Evolutionary conservation across 1,139 yeast genomes (phyloP).

Genomic region (Pneumocystis sp.): DNA sequence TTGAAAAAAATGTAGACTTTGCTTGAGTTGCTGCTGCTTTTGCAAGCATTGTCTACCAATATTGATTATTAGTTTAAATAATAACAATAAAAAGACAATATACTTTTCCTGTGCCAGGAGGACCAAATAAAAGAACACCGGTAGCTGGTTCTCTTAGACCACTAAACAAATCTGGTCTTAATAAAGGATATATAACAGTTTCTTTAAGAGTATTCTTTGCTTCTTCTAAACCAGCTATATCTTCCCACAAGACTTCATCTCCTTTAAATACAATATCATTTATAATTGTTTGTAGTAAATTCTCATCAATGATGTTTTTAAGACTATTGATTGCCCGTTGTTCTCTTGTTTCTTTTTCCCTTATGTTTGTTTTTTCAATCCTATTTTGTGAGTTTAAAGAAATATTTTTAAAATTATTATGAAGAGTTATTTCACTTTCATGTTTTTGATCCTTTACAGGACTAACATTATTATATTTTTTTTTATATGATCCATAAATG

Average conservation of each 20-base stretch:
- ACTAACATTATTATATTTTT: neutral
- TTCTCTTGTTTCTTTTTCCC: slow-evolving; percentile 6
- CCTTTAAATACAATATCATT: slow-evolving; percentile 88
- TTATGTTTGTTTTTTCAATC: neutral
- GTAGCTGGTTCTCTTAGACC: slow-evolving; percentile 92
- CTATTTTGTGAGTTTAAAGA: neutral
- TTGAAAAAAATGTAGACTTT: slow-evolving; percentile 81
- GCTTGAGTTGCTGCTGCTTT: slow-evolving; percentile 97
- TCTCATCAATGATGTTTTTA: slow-evolving; percentile 36
- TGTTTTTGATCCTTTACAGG: neutral
- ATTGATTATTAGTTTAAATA: neutral
- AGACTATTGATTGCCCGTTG: slow-evolving; percentile 23
- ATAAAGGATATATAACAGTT: slow-evolving; percentile 90
- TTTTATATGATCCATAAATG: neutral
- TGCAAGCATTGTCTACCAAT: slow-evolving; percentile 62
- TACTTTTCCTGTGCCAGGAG: slow-evolving; percentile 89
- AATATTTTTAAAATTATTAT: neutral
- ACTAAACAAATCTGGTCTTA: slow-evolving; percentile 80
- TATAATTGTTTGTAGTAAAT: slow-evolving; percentile 70
- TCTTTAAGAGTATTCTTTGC: slow-evolving; percentile 87
- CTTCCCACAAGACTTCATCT: slow-evolving; percentile 94
- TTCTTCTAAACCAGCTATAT: slow-evolving; percentile 81
- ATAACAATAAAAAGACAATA: slow-evolving; percentile 2
- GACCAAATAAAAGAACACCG: slow-evolving; percentile 92
- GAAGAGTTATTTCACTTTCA: neutral